Evolutionary conservation across 208 protist genomes (phyloP), one percentile per base, ranked within the genome.

Genomic region (Polymyxa betae): DNA sequence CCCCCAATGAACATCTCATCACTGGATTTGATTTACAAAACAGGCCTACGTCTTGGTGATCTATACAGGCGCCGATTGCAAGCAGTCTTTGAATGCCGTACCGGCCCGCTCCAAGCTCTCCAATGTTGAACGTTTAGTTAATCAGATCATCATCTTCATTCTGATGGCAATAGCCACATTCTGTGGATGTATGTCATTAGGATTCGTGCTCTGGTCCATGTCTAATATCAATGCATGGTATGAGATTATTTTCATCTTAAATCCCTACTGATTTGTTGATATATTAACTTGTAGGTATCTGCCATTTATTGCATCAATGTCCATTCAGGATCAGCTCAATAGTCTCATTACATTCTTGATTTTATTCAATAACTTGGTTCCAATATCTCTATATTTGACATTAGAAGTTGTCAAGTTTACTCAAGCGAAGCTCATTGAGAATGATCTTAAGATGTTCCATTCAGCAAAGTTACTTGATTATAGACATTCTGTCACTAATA

Each of bases 321-420:
- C 72, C 16, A 38, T 5, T 5, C 10, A 35, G 12, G 72, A 82
- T n/a, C 5, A 38, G 5, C n/a, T 82, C 35, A 45, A 12, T 45
- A 82, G 72, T 43, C 72, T 82, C 16, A 82, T 82, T n/a, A 82
- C 72, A n/a, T 82, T 82, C 38, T 87, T 95, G 45, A 93, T 96
- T 41, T 77, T 95, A 10, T 93, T 94, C 45, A 93, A 95, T 38
- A 89, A 92, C 72, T 90, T 96, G 46, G 94, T 96, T 45, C 95
- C 95, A n/a, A 96, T 96, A 41, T 96, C 95, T 16, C 88, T 95
- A 5, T 96, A 96, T 89, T 93, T 96, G 0, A 94, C 88, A 12
- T 91, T 96, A 40, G 95, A 96, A 90, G 38, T 96, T 77, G 93
- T 95, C 0, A 95, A 95, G 87, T 68, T 96, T 0, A 90, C 92